Conservation (phyloP, 78 protist species). For the Fonticula alba region DNA sequence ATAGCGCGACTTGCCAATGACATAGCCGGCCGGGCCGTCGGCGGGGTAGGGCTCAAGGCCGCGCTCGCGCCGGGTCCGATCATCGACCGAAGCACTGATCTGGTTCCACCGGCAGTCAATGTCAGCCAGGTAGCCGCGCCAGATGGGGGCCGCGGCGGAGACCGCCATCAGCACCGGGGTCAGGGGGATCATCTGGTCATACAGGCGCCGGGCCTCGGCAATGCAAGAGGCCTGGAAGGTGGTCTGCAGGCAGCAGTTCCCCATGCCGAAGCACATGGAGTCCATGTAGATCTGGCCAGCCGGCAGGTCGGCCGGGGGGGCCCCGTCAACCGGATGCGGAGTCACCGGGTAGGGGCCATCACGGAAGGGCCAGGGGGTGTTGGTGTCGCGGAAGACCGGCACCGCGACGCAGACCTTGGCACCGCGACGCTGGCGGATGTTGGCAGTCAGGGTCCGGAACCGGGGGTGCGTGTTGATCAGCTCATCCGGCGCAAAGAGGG, state of each 20-base stretch:
- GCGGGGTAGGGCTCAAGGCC: too few species aligned
- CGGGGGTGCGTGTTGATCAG: constrained; percentile 71
- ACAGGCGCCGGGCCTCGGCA: constrained; percentile 63
- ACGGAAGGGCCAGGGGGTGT: constrained; percentile 30
- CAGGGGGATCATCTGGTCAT: constrained; percentile 61
- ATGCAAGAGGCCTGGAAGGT: constrained; percentile 65
- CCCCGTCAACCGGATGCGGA: background rate
- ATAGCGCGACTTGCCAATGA: constrained; percentile 58
- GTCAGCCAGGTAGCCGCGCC: constrained; percentile 67
- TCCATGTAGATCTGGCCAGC: constrained; percentile 72
- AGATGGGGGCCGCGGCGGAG: constrained; percentile 65
- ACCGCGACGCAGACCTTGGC: constrained; percentile 53
- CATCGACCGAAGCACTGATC: constrained; percentile 79
- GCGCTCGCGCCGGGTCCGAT: constrained; percentile 57
- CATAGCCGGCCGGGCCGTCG: background rate
- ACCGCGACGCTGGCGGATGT: constrained; percentile 71
- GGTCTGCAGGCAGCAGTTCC: constrained; percentile 81
- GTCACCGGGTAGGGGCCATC: constrained; percentile 22
- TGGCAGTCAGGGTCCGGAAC: constrained; percentile 63
- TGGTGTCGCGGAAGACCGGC: constrained; percentile 63
- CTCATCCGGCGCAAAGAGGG: constrained; percentile 62
- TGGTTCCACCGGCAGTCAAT: constrained; percentile 75
- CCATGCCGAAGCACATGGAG: constrained; percentile 96
- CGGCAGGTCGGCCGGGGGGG: background rate
- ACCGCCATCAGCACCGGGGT: constrained; percentile 48